Conservation (phyloP, 1,284 basidiomycete genomes). For the Sanghuangporus weigelae region DNA sequence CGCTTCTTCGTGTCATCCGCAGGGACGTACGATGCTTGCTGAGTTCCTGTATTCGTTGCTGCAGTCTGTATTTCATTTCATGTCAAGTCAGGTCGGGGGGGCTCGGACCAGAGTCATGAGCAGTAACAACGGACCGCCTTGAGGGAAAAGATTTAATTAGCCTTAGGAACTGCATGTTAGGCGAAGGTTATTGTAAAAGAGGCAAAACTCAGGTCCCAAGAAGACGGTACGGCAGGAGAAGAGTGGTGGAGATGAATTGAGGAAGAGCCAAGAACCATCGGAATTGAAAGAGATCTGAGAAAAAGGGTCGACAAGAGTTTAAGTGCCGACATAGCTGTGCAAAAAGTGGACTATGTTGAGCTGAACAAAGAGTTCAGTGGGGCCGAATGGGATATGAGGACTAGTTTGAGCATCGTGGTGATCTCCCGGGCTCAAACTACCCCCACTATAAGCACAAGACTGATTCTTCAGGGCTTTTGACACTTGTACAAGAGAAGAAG, state of each 20-base stretch:
- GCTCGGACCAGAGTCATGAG: background rate
- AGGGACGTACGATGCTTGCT: background rate
- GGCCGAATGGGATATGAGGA: background rate
- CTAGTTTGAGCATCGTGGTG: background rate
- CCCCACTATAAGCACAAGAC: background rate
- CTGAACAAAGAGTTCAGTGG: background rate
- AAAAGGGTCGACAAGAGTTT: background rate
- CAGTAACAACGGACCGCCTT: background rate
- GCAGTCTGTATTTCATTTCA: background rate
- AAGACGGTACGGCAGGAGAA: background rate
- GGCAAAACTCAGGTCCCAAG: background rate
- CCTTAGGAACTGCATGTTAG: background rate
- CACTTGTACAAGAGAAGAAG: too few relatives aligned
- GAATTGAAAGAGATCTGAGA: background rate
- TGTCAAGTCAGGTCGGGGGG: background rate
- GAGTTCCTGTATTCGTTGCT: background rate
- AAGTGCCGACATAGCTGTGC: background rate
- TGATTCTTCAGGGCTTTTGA: too few relatives aligned
- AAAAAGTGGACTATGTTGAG: background rate
- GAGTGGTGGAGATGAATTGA: background rate
- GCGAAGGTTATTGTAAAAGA: background rate
- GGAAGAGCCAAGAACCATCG: background rate
- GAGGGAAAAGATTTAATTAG: background rate
- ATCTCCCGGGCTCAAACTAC: too few relatives aligned
- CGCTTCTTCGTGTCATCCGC: constrained; percentile 2